phyloP scores from a whole-genome alignment of 169 alveolate genomes.

The Cryptosporidium sp. region DNA sequence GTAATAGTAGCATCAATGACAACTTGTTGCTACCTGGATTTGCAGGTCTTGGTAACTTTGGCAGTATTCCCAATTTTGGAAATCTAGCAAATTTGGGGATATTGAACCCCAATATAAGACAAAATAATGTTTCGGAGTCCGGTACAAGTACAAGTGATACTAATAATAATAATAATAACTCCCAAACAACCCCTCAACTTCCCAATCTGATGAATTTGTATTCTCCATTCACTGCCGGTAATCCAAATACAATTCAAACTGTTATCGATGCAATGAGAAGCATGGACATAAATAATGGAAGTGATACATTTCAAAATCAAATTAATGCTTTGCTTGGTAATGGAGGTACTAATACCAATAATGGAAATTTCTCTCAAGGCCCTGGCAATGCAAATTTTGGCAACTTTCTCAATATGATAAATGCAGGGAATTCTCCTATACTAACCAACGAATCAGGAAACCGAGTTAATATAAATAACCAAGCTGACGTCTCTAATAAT shows the following conservation, averaged over 20 bases:
- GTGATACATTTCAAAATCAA: background rate
- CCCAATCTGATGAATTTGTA: slow-evolving; percentile 18
- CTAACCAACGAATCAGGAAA: background rate
- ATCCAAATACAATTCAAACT: slow-evolving; percentile 20
- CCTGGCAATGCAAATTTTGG: background rate
- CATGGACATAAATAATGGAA: slow-evolving; percentile 21
- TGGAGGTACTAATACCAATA: background rate
- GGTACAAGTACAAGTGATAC: background rate
- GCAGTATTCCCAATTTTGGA: background rate
- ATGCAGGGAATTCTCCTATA: slow-evolving; percentile 21
- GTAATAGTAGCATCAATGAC: background rate
- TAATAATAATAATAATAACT: background rate
- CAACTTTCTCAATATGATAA: slow-evolving; percentile 29
- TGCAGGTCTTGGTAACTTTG: slow-evolving; percentile 17
- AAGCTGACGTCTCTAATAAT: background rate
- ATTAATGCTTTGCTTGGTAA: background rate
- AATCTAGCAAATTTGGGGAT: slow-evolving; percentile 10
- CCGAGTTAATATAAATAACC: background rate
- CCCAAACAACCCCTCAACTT: background rate
- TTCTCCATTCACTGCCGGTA: background rate
- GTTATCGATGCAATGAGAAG: slow-evolving; percentile 74
- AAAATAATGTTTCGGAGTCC: background rate
- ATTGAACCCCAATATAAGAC: background rate
- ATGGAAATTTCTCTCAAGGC: background rate
- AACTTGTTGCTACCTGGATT: background rate